Evolutionary conservation across 2,329 filamentous ascomycete genomes (phyloP).

Genomic region (Lasiodiplodia sp.): DNA sequence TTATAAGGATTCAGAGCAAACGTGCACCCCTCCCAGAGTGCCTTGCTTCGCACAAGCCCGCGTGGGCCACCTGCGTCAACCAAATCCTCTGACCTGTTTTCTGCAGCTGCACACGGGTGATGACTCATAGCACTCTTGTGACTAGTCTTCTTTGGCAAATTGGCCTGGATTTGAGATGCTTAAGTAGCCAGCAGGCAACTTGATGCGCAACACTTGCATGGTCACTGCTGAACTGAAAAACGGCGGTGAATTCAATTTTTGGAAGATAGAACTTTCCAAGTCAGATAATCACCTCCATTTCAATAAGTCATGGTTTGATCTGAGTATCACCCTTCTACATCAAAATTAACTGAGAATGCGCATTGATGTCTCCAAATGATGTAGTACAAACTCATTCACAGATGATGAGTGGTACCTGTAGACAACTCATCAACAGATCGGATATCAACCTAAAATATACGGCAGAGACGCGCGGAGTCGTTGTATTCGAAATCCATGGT

Average conservation of each 20-base stretch:
- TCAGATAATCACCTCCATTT: not conserved
- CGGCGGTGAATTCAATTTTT: too few species aligned
- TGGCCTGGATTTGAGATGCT: too few species aligned
- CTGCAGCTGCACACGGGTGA: not conserved
- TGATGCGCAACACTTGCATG: too few species aligned
- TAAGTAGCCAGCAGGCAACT: too few species aligned
- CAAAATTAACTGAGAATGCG: not conserved
- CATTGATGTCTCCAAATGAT: not conserved
- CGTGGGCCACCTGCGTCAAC: not conserved
- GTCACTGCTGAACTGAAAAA: too few species aligned
- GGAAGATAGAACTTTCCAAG: not conserved
- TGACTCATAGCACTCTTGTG: not conserved
- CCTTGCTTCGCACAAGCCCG: not conserved
- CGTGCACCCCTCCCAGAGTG: not conserved
- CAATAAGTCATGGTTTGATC: not conserved
- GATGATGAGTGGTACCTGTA: not conserved
- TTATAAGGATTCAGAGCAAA: not conserved
- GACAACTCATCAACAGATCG: not conserved
- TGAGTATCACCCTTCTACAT: not conserved
- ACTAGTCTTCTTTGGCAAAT: not conserved
- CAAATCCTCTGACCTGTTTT: not conserved
- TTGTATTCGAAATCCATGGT: too few species aligned
- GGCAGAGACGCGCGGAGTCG: too few species aligned
- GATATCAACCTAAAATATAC: not conserved
- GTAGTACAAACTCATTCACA: not conserved